Evolutionary conservation across 331 rosid genomes (phyloP), one percentile per base, ranked within the genome.

Genomic region (Telfairia occidentalis): DNA sequence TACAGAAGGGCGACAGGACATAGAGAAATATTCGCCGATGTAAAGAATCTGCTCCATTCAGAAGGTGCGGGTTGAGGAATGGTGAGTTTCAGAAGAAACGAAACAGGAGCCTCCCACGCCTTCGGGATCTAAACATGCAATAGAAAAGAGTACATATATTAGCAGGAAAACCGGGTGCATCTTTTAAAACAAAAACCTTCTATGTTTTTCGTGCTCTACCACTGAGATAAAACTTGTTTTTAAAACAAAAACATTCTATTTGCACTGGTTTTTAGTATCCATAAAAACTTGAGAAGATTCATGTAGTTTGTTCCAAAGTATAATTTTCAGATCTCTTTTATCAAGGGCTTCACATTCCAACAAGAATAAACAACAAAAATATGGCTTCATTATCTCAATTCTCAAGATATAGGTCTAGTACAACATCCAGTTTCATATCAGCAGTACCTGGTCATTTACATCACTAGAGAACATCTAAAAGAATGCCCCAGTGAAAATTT

Each of bases 11-110:
- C 88, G 1, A 95, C 74, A 0, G 96, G 99, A 79, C 99, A 91
- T 16, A 92, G 86, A 61, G 87, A 90, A 9, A 95, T 87, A 79
- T 95, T 95, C 53, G 99, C 92, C n/a, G 99, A 92, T 55, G 86
- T 23, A 77, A 87, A 87, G 83, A 88, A 86, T 84, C 96, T 84
- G 84, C 88, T 92, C 96, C 99, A 88, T 65, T 88, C 89, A 0
- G 90, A 75, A 18, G 99, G 96, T 66, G 86, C 80, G 26, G 96
- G 84, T 64, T 82, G 89, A 40, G 97, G 97, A 77, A 92, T 90
- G 40, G 97, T 91, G 82, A 95, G 87, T 84, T 87, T 95, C 74
- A 92, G 76, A 72, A 95, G 78, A 81, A 85, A 34, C 18, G 87
- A 65, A 57, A 95, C 90, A 23, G 97, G 96, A 55, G 85, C 75